Percentiles rank a stretch among this genome's conserved stretches.
phyloP scores from a whole-genome alignment of 2,329 filamentous ascomycete genomes.

The Pseudopithomyces maydicus region DNA sequence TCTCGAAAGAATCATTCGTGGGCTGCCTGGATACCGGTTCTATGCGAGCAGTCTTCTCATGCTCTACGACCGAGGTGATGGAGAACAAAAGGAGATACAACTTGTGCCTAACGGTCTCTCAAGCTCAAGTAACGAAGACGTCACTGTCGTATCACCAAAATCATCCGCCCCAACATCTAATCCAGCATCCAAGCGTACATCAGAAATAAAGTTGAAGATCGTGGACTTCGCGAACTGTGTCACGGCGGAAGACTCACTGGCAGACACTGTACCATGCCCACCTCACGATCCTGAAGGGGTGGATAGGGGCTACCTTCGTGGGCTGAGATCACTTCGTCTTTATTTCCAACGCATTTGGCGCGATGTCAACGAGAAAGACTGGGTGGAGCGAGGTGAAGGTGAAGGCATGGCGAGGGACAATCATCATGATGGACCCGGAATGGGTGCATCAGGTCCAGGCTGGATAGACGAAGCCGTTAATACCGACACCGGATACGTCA shows the following conservation, averaged over 20 bases:
- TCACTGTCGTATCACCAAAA: conserved; percentile 15
- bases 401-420: conserved; percentile 43
- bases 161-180: conserved; percentile 35
- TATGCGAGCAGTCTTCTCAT: conserved; percentile 95
- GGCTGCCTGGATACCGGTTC: conserved; percentile 84
- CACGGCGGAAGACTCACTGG: conserved; percentile 75
- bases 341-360: conserved; percentile 89
- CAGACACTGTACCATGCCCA: conserved; percentile 70
- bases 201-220: conserved; percentile 87
- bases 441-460: conserved; percentile 35
- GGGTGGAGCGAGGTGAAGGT: conserved; percentile 50
- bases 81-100: conserved; percentile 50
- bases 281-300: conserved; percentile 80
- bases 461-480: conserved; percentile 42
- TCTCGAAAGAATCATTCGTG: conserved; percentile 81
- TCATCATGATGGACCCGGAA: conserved; percentile 35
- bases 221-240: conserved; percentile 98
- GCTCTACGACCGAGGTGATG: conserved; percentile 87
- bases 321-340: conserved; percentile 74
- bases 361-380: conserved; percentile 64
- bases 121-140: conserved; percentile 25
- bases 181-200: conserved; percentile 28
- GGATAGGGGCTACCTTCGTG: conserved; percentile 87
- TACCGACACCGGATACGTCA: conserved; percentile 46
- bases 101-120: conserved; percentile 18